Percentiles rank a stretch among this genome's conserved stretches.
phyloP scores from a whole-genome alignment of 1,284 basidiomycete genomes.

The Sphagnurus paluster region DNA sequence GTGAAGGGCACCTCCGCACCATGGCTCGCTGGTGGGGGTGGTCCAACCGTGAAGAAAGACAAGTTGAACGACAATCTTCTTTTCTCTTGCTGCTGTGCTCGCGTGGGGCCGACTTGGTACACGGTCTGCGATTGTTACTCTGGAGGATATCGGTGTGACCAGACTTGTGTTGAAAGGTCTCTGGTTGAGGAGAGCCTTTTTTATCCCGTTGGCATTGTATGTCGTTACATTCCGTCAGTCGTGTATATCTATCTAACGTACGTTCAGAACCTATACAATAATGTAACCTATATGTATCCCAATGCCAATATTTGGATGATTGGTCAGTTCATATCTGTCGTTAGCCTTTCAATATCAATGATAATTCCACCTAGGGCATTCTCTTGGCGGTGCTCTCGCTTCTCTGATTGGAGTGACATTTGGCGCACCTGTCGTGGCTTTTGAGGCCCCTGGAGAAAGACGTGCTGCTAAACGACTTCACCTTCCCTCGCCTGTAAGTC shows the following conservation, averaged over 20 bases:
- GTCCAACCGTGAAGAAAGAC: conserved; percentile 64
- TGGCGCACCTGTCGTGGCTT: conserved; percentile 81
- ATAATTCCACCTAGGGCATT: conserved; percentile 39
- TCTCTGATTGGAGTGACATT: conserved; percentile 81
- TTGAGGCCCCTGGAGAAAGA: conserved; percentile 90
- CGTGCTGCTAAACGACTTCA: conserved; percentile 86
- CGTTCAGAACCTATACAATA: conserved; percentile 67
- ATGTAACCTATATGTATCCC: conserved; percentile 82
- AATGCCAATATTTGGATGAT: conserved; percentile 80
- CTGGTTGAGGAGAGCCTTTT: conserved; percentile 80
- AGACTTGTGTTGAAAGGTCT: conserved; percentile 72
- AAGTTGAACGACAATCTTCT: conserved; percentile 88
- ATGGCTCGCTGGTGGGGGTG: conserved; percentile 75
- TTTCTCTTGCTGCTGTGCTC: conserved; percentile 90
- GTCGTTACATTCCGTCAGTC: conserved; percentile 16
- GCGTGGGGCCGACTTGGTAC: conserved; percentile 83
- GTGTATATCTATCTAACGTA: background rate
- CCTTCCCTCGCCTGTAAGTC: conserved; percentile 57
- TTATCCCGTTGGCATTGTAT: conserved; percentile 67
- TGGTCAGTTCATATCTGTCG: conserved; percentile 31
- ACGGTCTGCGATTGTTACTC: conserved; percentile 84
- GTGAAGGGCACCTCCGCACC: conserved; percentile 92
- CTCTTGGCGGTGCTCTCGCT: conserved; percentile 81
- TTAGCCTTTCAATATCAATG: background rate
- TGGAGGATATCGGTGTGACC: conserved; percentile 68